phyloP scores from a whole-genome alignment of 2,329 filamentous ascomycete genomes.

The Sarocladium strictum region DNA sequence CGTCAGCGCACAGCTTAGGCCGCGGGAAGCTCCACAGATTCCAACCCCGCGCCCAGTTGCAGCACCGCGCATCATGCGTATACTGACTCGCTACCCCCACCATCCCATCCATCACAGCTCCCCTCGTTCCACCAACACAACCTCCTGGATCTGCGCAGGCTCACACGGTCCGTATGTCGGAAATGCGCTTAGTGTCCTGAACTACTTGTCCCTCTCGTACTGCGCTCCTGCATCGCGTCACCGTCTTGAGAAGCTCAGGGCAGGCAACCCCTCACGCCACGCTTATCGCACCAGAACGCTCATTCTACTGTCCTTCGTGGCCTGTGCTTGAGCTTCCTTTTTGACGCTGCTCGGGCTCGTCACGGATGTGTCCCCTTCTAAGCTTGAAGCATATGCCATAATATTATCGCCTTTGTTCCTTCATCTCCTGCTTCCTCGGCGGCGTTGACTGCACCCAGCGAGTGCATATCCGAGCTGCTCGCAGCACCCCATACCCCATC shows the following conservation, averaged over 20 bases:
- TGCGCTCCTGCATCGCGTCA: neutral
- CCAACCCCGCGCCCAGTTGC: conserved; percentile 4
- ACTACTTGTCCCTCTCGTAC: neutral
- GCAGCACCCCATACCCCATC: neutral
- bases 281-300: neutral
- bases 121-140: neutral
- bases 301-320: neutral
- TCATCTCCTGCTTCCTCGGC: no score
- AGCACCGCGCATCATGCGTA: neutral
- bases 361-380: no score
- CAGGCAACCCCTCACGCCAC: neutral
- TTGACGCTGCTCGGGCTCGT: no score
- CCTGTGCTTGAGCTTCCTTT: neutral
- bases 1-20: neutral
- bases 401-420: no score
- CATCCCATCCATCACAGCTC: neutral
- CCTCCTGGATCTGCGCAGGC: neutral
- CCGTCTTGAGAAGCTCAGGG: neutral
- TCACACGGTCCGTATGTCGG: neutral
- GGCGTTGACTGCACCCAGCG: no score
- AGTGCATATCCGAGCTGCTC: no score
- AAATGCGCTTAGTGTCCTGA: neutral
- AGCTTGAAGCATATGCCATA: no score
- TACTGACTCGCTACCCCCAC: conserved; percentile 3
- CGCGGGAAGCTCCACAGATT: neutral